These are phyloP conservation scores for Lenwebbia sp. DNA, from an alignment of 345 rosid genomes.

Conservation along the genomic window DNA sequence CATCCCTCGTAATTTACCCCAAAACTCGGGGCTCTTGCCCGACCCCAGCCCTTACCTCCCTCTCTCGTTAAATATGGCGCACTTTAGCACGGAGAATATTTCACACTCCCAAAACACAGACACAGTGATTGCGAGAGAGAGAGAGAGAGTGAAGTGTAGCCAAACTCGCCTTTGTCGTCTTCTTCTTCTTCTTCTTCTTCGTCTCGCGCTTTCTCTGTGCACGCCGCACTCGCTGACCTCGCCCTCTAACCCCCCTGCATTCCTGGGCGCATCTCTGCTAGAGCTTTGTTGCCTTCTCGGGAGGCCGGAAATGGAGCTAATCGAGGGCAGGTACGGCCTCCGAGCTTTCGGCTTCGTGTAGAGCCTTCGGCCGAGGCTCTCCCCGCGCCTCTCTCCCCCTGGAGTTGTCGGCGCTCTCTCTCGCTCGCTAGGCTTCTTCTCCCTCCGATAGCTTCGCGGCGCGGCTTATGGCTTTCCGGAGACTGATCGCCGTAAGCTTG, in stretches of 20 bases:
- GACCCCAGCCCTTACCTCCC: not conserved
- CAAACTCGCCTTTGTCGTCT: not conserved
- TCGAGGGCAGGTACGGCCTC: constrained; percentile 27
- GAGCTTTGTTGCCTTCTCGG: not conserved
- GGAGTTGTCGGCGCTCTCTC: not conserved
- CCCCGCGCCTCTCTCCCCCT: not conserved
- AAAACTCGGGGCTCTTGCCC: constrained; percentile 1
- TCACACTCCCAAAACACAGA: not conserved
- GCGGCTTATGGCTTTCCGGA: constrained; percentile 44
- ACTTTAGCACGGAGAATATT: constrained; percentile 4
- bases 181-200: not conserved
- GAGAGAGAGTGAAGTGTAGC: not conserved
- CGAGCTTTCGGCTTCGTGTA: constrained; percentile 31
- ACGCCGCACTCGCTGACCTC: not conserved
- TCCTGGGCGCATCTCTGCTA: not conserved
- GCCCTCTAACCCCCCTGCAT: not conserved
- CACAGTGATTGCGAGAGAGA: not conserved
- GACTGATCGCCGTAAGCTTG: constrained; percentile 54
- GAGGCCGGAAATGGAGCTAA: constrained; percentile 36
- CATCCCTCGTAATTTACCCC: constrained; percentile 12
- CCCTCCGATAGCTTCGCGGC: constrained; percentile 7
- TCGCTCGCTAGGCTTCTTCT: not conserved
- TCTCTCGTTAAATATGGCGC: constrained; percentile 14
- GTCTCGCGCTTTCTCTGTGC: not conserved
- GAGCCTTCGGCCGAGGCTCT: not conserved